Evolutionary conservation across 148 eudicot genomes (phyloP), one percentile per base, ranked within the genome.

Genomic region (Salicornia ramosissima): DNA sequence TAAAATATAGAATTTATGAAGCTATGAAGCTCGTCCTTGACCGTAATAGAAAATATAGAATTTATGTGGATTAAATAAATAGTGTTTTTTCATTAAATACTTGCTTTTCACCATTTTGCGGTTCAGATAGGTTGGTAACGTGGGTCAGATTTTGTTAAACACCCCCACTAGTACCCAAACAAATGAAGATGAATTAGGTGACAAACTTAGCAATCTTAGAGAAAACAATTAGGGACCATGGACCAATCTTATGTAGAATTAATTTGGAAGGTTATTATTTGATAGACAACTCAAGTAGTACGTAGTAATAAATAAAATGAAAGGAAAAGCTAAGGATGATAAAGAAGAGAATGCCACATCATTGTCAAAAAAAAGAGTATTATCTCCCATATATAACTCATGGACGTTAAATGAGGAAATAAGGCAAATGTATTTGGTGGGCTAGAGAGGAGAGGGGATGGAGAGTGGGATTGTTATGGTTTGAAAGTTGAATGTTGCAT

Each of bases 341-440:
- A 64, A 64, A 63, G 42, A 29, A n/a, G 24, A 60, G 73, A 51
- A 69, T 54, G 65, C 52, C 75, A 71, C 75, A 71, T 65, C 57
- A 57, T 56, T 47, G 56, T 58, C 65, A 65, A 25, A 19, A 34
- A n/a, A 24, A 61, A 34, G 60, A 63, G 47, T 56, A 69, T 75
- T 33, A 71, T 70, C 66, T 42, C 36, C 66, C 75, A 71, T 69
- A 64, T 40, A 22, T 43, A n/a, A n/a, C n/a, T n/a, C 49, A 71
- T 22, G 28, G 33, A 65, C 71, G 59, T 58, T 65, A 29, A 73
- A 71, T 66, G 75, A 66, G 34, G 40, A 77, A 66, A 71, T 70
- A 57, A 77, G 75, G 70, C 34, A 65, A 65, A 76, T 56, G 61
- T 71, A 30, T 69, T 69, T 75, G 75, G 75, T 77, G 63, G 75